phyloP scores from a whole-genome alignment of 1,284 basidiomycete genomes.

The Testicularia cyperi region DNA sequence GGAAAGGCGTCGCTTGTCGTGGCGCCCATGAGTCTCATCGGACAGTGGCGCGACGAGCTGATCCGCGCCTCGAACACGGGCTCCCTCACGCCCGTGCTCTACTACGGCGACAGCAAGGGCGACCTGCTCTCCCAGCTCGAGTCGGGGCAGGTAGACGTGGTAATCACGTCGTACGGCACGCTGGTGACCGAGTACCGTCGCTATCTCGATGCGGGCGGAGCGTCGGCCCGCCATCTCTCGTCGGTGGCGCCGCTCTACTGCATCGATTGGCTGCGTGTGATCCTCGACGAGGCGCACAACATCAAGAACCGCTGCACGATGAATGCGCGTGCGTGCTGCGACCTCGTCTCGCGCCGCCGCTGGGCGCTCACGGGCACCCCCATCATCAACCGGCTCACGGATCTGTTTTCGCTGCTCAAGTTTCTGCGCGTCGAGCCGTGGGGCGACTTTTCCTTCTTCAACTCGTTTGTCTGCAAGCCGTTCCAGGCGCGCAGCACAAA shows the following conservation, averaged over 20 bases:
- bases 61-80: slow-evolving; percentile 68
- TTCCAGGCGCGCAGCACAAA: slow-evolving; percentile 53
- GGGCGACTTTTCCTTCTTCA: slow-evolving; percentile 62
- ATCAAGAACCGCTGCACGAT: slow-evolving; percentile 89
- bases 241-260: slow-evolving; percentile 42
- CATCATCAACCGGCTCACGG: slow-evolving; percentile 88
- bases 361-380: slow-evolving; percentile 96
- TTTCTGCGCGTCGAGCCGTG: slow-evolving; percentile 88
- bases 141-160: slow-evolving; percentile 66
- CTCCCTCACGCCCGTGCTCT: slow-evolving; percentile 66
- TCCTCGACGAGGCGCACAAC: slow-evolving; percentile 83
- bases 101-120: slow-evolving; percentile 76
- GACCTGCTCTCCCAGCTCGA: slow-evolving; percentile 71
- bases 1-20: slow-evolving; percentile 76
- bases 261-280: slow-evolving; percentile 55
- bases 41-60: slow-evolving; percentile 89
- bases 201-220: slow-evolving; percentile 34
- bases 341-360: slow-evolving; percentile 73
- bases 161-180: slow-evolving; percentile 83
- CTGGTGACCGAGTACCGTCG: slow-evolving; percentile 51
- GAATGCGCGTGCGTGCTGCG: slow-evolving; percentile 86
- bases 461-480: slow-evolving; percentile 56
- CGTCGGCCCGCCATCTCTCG: slow-evolving; percentile 17
- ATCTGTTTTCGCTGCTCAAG: slow-evolving; percentile 68
- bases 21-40: slow-evolving; percentile 84